Base-by-base conservation (phyloP, 345 rosid species). In the Salix caprea region DNA sequence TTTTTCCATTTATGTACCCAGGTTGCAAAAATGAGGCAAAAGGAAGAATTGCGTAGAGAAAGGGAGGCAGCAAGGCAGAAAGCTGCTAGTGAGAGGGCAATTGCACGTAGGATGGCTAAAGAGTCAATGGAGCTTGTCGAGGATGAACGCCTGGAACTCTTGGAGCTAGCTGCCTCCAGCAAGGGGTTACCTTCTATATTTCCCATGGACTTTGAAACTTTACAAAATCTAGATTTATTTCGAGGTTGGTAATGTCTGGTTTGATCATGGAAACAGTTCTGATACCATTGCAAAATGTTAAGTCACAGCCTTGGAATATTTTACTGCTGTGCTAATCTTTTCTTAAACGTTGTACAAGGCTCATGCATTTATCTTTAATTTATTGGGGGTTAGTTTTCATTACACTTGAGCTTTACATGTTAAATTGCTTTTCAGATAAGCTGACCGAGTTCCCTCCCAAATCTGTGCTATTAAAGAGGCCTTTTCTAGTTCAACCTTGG, bases 71-170 rank as follows among this genome's bases (percentile, higher is more conserved):
- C 92, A 15, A 89, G 90, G 88, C 89, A 87, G 74, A 92, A 89
- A 86, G 97, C 93, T 84, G 98, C 97, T 74, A 91, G 84, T 48
- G 92, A 90, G 89, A 94, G 92, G 76, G 97, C 98, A 50, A 83
- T 84, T 83, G 97, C 97, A 77, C 96, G 98, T 67, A 90, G 84
- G 84, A 87, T 92, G 65, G 98, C 97, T 52, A 94, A 92, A 85
- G 94, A 92, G 78, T 92, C 97, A 4, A 82, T 86, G 89, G 97
- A 90, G 78, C 92, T 90, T 65, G 80, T 90, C 76, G 98, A 94
- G 75, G 97, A 92, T 76, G 97, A 91, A 67, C 94, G 90, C 67
- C 76, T 94, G 82, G 98, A 94, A 77, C 97, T 94, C 84, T 90
- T 94, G 98, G 98, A 94, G 69, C 68, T 90, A 36, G 97, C 93